These are phyloP conservation scores for Postia placenta DNA, from an alignment of 768 basidiomycete species.

Conservation along the genomic window DNA sequence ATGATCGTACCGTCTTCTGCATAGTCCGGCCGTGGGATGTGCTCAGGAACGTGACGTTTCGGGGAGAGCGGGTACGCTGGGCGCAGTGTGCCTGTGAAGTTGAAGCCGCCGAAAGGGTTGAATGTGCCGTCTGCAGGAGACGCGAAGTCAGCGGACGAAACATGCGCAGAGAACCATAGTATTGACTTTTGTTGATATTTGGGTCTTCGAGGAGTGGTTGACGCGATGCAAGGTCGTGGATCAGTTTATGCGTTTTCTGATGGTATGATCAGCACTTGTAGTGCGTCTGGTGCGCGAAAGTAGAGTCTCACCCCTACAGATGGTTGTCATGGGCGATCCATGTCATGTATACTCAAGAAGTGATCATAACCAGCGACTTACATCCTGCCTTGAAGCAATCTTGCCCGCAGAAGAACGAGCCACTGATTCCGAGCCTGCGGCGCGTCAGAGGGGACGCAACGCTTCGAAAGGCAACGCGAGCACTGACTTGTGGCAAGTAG, in stretches of 20 bases:
- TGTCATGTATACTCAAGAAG: too few relatives aligned
- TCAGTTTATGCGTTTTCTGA: constrained; percentile 77
- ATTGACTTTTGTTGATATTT: constrained; percentile 22
- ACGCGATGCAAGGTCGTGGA: constrained; percentile 57
- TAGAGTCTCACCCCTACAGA: too few relatives aligned
- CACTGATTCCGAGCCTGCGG: constrained; percentile 67
- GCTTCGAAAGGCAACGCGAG: constrained; percentile 2
- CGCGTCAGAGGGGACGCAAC: constrained; percentile 11
- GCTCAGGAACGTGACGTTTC: constrained; percentile 68
- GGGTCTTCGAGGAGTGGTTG: constrained; percentile 22
- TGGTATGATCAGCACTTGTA: background rate
- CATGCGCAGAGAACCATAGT: background rate
- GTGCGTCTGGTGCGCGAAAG: background rate
- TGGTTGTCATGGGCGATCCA: too few relatives aligned
- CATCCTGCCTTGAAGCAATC: constrained; percentile 95
- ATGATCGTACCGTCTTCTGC: constrained; percentile 56
- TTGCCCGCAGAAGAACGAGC: constrained; percentile 90
- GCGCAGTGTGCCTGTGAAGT: constrained; percentile 74
- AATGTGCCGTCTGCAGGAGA: constrained; percentile 61
- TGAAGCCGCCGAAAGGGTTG: constrained; percentile 72
- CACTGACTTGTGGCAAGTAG: constrained; percentile 85
- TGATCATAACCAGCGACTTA: constrained; percentile 52
- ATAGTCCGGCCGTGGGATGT: constrained; percentile 89
- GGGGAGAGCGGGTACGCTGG: constrained; percentile 87
- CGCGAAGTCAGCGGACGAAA: background rate